phyloP scores from a whole-genome alignment of 1,139 yeast species.

The Taiozyma sp. region DNA sequence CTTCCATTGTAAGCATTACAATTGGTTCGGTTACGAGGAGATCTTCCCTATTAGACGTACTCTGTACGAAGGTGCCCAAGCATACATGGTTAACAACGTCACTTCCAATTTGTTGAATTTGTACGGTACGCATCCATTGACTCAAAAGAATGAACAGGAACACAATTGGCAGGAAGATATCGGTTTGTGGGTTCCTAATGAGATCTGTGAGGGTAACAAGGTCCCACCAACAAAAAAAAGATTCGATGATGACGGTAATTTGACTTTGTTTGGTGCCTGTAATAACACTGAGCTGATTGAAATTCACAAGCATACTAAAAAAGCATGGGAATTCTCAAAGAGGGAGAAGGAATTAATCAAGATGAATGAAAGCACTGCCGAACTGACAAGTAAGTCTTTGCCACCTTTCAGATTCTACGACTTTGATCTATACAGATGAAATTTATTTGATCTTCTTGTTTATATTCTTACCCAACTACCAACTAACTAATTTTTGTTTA shows the following conservation, averaged over 20 bases:
- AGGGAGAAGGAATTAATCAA: constrained; percentile 17
- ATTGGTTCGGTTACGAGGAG: constrained; percentile 43
- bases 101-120: constrained; percentile 36
- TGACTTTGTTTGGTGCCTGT: constrained; percentile 26
- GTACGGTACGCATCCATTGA: constrained; percentile 29
- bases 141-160: constrained; percentile 14
- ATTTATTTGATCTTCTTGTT: neutral
- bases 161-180: constrained; percentile 37
- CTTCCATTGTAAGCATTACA: constrained; percentile 38
- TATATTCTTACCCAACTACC: neutral
- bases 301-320: constrained; percentile 13
- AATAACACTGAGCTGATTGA: constrained; percentile 19
- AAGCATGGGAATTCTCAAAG: constrained; percentile 17
- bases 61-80: constrained; percentile 51
- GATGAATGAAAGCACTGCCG: constrained; percentile 13
- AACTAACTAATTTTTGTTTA: neutral
- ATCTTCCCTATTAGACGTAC: constrained; percentile 50
- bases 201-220: constrained; percentile 11
- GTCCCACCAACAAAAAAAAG: constrained; percentile 24
- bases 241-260: constrained; percentile 25
- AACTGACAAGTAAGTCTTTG: constrained; percentile 13
- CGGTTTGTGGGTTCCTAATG: constrained; percentile 40
- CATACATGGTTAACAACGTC: constrained; percentile 49
- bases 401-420: constrained; percentile 17
- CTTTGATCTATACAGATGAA: constrained; percentile 8